Base-by-base conservation (phyloP, 495 filamentous ascomycete genomes). In the Pseudotulostoma volvatum region DNA sequence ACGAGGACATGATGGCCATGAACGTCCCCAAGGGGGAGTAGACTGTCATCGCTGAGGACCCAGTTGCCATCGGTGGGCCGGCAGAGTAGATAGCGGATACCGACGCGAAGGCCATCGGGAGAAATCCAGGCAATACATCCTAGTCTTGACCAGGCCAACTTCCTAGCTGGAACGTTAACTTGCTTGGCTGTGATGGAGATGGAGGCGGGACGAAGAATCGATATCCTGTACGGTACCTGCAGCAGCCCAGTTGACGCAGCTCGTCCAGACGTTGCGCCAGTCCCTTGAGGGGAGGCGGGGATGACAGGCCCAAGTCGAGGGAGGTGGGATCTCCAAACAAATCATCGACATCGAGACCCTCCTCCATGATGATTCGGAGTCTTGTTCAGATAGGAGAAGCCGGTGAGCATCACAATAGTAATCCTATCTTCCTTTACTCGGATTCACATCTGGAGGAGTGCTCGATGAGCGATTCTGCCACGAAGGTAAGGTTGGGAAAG, bases 41-140 rank as follows among this genome's bases (percentile, higher is more conserved):
- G 52, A 13, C 54, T 64, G 37, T 66, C 69, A 38, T 81, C 71
- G 46, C 79, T 84, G 25, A 96, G 61, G n/a, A 59, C 63, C 82
- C 86, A 96, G 42, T 66, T 66, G 0, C 81, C 83, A 60, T 79
- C 73, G 9, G 76, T 66, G 1, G 76, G 70, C 41, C 74, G 68
- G 44, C 78, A 80, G 18, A 71, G 67, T 7, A 96, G 64, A 54
- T 81, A 76, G 35, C 77, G 73, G 9, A 92, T 60, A 42, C 77
- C 72, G 20, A 95, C 62, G 4, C 63, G 65, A 16, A 66, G 66
- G 16, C 79, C 77, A 54, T 82, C 74, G n/a, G 70, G 56, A 16
- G 76, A 70, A 47, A 96, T 79, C 40, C 77, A 77, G 19, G 88
- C 88, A 53, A 96, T 81, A 48, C 76, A 84, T 39, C 90, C 90